These are phyloP conservation scores for Inonotus obliquus DNA, from an alignment of 1,284 basidiomycete genomes.

Conservation along the genomic window DNA sequence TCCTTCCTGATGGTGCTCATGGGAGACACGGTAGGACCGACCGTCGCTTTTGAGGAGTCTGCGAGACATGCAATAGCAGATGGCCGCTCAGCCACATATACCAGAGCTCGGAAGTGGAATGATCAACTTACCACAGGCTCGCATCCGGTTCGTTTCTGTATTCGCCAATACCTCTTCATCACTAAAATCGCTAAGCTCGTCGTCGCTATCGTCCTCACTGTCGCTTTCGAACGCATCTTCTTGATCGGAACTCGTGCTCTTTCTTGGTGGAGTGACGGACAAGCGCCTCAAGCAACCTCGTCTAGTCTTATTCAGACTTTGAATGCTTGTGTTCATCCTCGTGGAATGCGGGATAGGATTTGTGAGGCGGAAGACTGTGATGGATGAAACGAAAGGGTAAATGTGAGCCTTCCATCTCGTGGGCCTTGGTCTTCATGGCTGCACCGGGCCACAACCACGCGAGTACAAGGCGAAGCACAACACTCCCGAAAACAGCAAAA, in stretches of 20 bases:
- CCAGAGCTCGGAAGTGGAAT: neutral
- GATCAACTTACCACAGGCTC: neutral
- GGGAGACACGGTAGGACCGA: neutral
- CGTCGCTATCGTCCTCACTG: neutral
- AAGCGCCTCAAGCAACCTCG: neutral
- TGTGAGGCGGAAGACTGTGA: neutral
- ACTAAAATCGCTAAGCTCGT: neutral
- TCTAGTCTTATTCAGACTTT: neutral
- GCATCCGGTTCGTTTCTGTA: neutral
- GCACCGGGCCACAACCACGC: neutral
- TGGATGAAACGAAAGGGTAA: neutral
- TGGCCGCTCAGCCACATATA: neutral
- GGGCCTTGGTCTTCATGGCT: neutral
- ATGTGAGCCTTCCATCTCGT: neutral
- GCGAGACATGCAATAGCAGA: too few relatives aligned
- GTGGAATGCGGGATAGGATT: neutral
- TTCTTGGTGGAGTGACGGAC: neutral
- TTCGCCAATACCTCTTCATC: neutral
- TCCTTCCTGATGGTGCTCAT: neutral
- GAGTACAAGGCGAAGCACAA: neutral
- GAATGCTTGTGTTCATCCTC: slow-evolving; percentile 1
- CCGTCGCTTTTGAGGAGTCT: too few relatives aligned
- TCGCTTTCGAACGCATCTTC: neutral
- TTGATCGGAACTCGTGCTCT: neutral
- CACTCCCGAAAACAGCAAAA: neutral